phyloP scores from a whole-genome alignment of 306 rosid species.

The Inga laurina region DNA sequence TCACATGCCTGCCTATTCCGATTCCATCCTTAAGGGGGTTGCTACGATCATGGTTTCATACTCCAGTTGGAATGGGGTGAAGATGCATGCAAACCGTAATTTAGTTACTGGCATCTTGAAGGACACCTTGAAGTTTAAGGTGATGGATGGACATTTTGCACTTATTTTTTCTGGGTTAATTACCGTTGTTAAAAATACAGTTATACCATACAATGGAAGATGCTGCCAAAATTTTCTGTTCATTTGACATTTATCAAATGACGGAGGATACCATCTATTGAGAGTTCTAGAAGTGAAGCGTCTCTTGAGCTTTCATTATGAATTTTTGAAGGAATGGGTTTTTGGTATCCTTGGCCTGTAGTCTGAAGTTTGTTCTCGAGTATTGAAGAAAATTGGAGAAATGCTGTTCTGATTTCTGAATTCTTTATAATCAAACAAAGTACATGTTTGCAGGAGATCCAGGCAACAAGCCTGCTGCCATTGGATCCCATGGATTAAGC shows the following conservation, averaged over 20 bases:
- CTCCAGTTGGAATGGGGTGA: conserved; percentile 93
- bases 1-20: conserved; percentile 95
- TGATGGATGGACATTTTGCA: conserved; percentile 27
- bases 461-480: not conserved
- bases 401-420: not conserved
- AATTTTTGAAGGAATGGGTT: not conserved
- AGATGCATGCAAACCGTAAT: conserved; percentile 89
- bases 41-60: conserved; percentile 88
- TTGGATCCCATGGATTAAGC: not conserved
- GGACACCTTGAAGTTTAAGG: conserved; percentile 87
- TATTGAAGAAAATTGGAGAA: not conserved
- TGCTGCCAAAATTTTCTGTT: not conserved
- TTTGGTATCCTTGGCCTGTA: not conserved
- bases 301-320: not conserved
- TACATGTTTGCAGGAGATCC: not conserved
- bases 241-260: conserved; percentile 2
- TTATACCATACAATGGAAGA: conserved; percentile 19
- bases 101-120: conserved; percentile 76
- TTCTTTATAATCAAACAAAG: not conserved
- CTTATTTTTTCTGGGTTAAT: conserved; percentile 9
- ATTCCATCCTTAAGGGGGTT: conserved; percentile 84
- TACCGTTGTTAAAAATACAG: not conserved
- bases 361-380: not conserved
- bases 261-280: not conserved
- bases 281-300: conserved; percentile 5